phyloP scores from a whole-genome alignment of 768 basidiomycete species.

The Kwoniella sp. region DNA sequence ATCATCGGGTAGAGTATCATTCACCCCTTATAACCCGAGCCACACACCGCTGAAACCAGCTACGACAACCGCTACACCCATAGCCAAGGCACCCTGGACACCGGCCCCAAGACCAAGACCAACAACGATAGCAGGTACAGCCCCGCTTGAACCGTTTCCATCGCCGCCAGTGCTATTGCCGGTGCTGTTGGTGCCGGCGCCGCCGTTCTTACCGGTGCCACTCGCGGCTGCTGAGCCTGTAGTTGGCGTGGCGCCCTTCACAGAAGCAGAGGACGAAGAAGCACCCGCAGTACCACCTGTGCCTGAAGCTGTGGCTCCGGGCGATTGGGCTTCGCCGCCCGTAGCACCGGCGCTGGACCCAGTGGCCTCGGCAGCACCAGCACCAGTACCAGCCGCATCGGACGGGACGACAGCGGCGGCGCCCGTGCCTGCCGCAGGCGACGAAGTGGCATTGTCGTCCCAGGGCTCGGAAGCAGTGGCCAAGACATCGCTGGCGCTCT shows the following conservation, averaged over 20 bases:
- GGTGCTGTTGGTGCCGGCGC: conserved; percentile 2
- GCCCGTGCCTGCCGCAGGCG: not conserved
- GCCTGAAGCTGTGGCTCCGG: not conserved
- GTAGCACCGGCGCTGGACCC: not conserved
- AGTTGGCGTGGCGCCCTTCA: not conserved
- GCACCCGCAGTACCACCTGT: not conserved
- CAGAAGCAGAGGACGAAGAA: not conserved
- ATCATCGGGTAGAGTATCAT: too few relatives aligned
- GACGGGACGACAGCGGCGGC: not conserved
- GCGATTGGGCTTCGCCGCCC: not conserved
- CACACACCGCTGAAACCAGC: conserved; percentile 11
- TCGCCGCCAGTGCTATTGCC: conserved; percentile 6
- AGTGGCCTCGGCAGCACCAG: not conserved
- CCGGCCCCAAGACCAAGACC: conserved; percentile 11
- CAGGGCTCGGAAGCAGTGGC: conserved; percentile 9
- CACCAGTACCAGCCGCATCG: conserved; percentile 5
- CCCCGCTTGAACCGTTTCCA: conserved; percentile 15
- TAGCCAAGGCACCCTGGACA: not conserved
- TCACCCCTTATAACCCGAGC: conserved; percentile 8
- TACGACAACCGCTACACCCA: not conserved
- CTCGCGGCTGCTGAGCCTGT: not conserved
- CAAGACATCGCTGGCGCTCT: conserved; percentile 1
- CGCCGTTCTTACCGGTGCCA: not conserved
- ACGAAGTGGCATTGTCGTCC: conserved; percentile 7
- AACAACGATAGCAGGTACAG: not conserved